Evolutionary conservation across 768 basidiomycete species (phyloP), one percentile per base, ranked within the genome.

Genomic region (Lactarius vividus): DNA sequence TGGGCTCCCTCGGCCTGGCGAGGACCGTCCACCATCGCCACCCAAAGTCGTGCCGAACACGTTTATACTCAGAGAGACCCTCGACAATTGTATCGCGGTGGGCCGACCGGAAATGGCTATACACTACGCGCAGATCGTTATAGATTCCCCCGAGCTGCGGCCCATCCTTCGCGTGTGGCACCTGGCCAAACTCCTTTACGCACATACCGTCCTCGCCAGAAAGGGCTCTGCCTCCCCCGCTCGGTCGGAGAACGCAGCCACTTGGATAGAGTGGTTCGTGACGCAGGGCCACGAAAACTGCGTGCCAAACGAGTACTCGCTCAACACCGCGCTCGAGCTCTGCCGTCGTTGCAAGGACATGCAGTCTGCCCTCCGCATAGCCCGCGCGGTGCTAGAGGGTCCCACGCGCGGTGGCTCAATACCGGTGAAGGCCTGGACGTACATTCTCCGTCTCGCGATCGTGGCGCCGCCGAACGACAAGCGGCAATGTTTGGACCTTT

Each of bases 81-180:
- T 93, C 63, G 77, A 77, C 29, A 75, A 87, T 29, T 91, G 89
- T 73, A 80, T 83, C 62, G 65, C 69, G 26, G 81, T 79, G 65
- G 75, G 79, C 62, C 82, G 84, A 42, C 77, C 81, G 69, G 73
- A 79, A 3, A 75, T 84, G 46, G 80, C 81, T 63, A 73, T 84
- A 26, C 80, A 88, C 66, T 87, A 88, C 77, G 79, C 85, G 64
- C 79, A 83, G 67, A 84, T 85, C 69, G 76, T 87, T 62, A 85
- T 86, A 74, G 79, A 84, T 59, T 78, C 56, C 78, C 23, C 20
- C 57, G 9, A n/a, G 31, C 28, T 58, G 40, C 57, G 31, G 2
- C 29, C 40, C 18, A 29, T 49, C 40, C 53, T 63, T 29, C 7
- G n/a, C 9, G 15, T 28, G 5, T 5, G 13, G 57, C 66, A 67